phyloP scores from a whole-genome alignment of 164 flowering plant species.

The Vitis vinifera region DNA sequence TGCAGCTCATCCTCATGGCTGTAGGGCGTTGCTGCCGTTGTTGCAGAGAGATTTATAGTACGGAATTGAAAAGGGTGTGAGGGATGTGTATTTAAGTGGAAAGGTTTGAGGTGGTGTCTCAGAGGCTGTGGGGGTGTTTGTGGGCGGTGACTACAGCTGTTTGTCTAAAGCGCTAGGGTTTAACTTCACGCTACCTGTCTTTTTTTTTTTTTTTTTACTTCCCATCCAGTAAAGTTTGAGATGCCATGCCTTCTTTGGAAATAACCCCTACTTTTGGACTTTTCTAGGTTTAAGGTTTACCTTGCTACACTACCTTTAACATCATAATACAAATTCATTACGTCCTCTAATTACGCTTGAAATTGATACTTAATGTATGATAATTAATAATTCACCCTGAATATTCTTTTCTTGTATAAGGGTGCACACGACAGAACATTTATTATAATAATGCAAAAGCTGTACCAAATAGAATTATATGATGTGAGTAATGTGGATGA shows the following conservation, averaged over 20 bases:
- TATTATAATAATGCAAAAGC: no score
- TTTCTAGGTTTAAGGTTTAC: neutral
- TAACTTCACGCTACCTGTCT: neutral
- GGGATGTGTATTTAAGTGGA: neutral
- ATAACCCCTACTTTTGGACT: neutral
- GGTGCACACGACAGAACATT: no score
- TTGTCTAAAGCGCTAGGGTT: constrained; percentile 3
- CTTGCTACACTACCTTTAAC: neutral
- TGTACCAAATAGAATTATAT: no score
- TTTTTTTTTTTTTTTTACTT: neutral
- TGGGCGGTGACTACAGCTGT: neutral
- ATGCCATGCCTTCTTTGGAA: neutral
- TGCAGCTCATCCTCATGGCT: constrained; percentile 38
- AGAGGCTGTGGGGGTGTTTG: constrained; percentile 2
- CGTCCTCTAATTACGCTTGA: no score
- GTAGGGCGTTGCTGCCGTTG: no score
- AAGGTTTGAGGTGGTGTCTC: neutral
- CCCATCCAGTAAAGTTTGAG: neutral
- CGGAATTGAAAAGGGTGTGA: no score
- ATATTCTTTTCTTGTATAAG: no score
- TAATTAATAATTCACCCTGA: no score
- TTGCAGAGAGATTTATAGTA: neutral
- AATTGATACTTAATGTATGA: no score
- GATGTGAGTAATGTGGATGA: no score
- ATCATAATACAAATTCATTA: no score